These are phyloP conservation scores for Talaromyces albobiverticillius DNA, from an alignment of 2,329 filamentous ascomycete genomes.

Conservation along the genomic window DNA sequence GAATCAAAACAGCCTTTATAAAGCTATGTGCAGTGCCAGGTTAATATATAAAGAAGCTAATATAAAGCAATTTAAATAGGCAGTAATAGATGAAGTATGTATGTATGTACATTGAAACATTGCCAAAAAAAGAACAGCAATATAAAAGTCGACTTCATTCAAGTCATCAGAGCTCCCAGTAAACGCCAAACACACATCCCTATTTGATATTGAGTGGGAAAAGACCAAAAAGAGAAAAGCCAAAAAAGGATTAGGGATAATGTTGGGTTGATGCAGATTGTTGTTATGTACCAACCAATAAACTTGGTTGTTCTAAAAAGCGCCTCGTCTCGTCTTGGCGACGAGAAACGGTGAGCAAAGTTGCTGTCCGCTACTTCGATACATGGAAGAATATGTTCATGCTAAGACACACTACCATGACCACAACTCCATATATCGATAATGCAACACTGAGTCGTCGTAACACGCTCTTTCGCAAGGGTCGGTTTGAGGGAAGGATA, in stretches of 20 bases:
- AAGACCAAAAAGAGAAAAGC: background rate
- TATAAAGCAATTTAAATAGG: background rate
- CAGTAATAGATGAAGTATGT: constrained; percentile 1
- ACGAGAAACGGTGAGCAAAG: constrained; percentile 13
- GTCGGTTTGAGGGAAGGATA: constrained; percentile 61
- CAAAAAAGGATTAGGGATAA: background rate
- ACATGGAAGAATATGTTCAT: constrained; percentile 80
- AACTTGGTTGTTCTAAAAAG: background rate
- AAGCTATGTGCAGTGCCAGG: no score
- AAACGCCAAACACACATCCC: constrained; percentile 2
- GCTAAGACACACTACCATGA: constrained; percentile 84
- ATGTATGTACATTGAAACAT: constrained; percentile 5
- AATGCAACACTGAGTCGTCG: constrained; percentile 72
- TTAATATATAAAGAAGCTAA: background rate
- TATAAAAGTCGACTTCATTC: background rate
- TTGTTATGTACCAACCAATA: background rate
- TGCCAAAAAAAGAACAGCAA: background rate
- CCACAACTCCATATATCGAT: constrained; percentile 76
- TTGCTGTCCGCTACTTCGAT: no score
- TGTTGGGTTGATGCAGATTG: no score
- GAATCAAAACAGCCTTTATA: background rate
- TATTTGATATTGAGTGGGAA: no score
- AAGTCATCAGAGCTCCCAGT: background rate
- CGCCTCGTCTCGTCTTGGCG: background rate
- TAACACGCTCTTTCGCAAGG: constrained; percentile 62